Evolutionary conservation across 2,329 filamentous ascomycete genomes (phyloP).

Genomic region (Fusarium coffeatum): DNA sequence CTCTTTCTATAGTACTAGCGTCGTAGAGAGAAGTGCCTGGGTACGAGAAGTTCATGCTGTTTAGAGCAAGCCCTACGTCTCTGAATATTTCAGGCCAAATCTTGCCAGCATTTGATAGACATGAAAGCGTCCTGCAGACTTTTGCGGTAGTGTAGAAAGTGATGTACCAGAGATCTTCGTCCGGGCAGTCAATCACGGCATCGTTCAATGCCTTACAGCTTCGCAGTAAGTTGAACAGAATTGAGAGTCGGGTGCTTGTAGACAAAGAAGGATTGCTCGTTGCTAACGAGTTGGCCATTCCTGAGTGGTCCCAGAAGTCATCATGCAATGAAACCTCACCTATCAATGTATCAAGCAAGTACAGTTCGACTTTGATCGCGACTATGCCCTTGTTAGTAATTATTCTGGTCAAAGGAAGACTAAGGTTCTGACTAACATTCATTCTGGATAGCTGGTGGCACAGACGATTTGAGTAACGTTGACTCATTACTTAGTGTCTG

Average conservation of each 20-base stretch:
- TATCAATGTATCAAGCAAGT: conserved; percentile 15
- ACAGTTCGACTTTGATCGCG: conserved; percentile 4
- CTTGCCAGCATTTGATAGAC: conserved; percentile 15
- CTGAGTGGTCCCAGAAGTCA: conserved; percentile 14
- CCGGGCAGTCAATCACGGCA: background rate
- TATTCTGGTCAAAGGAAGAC: fast-evolving
- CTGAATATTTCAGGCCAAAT: conserved; percentile 2
- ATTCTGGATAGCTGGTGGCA: background rate
- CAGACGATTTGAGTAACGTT: background rate
- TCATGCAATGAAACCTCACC: conserved; percentile 14
- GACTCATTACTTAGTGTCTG: conserved; percentile 6
- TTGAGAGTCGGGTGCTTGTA: background rate
- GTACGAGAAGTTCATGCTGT: background rate
- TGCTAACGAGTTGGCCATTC: background rate
- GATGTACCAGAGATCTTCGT: conserved; percentile 15
- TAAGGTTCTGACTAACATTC: background rate
- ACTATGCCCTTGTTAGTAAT: background rate
- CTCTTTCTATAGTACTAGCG: background rate
- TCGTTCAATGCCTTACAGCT: conserved; percentile 11
- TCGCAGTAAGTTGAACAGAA: background rate
- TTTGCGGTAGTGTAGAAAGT: conserved; percentile 19
- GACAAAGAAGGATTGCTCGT: background rate
- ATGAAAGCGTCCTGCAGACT: conserved; percentile 14
- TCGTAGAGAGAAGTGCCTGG: background rate
- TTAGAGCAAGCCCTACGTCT: background rate